Percentiles rank a stretch among this genome's conserved stretches.
These are phyloP conservation scores for Colletotrichum spaethianum DNA, from an alignment of 2,329 filamentous ascomycete genomes.

Conservation along the genomic window DNA sequence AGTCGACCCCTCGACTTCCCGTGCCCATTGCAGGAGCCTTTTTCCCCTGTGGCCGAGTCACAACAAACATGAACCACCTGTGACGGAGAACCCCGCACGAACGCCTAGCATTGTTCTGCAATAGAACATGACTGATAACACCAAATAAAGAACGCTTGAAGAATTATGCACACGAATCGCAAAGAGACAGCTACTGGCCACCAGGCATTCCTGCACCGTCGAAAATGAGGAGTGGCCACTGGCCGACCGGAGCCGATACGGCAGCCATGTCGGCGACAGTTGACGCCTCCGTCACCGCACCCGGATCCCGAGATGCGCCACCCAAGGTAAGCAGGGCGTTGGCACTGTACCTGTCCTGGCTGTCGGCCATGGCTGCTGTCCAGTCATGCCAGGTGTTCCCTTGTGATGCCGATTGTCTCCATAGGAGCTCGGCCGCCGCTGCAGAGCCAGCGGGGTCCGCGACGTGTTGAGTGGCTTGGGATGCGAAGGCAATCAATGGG, in stretches of 20 bases:
- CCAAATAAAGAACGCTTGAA: not conserved
- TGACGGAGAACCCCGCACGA: not conserved
- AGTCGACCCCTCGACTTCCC: slow-evolving; percentile 9
- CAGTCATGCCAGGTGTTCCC: slow-evolving; percentile 69
- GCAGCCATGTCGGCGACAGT: slow-evolving; percentile 35
- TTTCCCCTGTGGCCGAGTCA: slow-evolving; percentile 5
- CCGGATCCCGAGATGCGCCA: slow-evolving; percentile 42
- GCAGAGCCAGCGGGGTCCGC: slow-evolving; percentile 44
- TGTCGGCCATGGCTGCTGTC: slow-evolving; percentile 66
- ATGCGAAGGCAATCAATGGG: slow-evolving; percentile 57
- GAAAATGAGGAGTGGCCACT: slow-evolving; percentile 38
- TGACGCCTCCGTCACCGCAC: slow-evolving; percentile 34
- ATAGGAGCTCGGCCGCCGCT: slow-evolving; percentile 50
- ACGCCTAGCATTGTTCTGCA: slow-evolving; percentile 26
- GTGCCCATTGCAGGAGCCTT: not conserved
- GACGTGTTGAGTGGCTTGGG: slow-evolving; percentile 56
- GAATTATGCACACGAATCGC: not conserved
- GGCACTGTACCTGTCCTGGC: slow-evolving; percentile 64
- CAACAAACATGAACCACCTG: not conserved
- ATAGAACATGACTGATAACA: slow-evolving; percentile 5
- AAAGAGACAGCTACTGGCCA: slow-evolving; percentile 10
- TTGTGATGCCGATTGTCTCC: slow-evolving; percentile 47
- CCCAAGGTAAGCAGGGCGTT: slow-evolving; percentile 64
- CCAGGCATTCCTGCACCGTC: slow-evolving; percentile 20
- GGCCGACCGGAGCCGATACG: slow-evolving; percentile 28